Conservation (phyloP, 176 grass and related monocot species). For the Rhynchospora breviuscula region DNA sequence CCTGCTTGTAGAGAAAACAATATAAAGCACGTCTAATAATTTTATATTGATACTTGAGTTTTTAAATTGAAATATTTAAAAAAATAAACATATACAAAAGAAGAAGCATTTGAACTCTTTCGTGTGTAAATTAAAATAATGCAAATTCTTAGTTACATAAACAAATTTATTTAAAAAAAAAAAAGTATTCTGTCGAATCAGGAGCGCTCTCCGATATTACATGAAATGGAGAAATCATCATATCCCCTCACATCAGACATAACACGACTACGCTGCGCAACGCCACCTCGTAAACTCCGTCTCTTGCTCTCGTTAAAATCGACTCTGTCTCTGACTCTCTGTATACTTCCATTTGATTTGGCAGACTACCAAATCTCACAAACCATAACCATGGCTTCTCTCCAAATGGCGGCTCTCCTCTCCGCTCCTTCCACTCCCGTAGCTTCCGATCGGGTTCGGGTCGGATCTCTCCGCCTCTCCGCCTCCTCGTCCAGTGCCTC, state of each 20-base stretch:
- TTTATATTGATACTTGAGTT: too few relatives aligned
- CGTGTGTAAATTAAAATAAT: too few relatives aligned
- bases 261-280: too few relatives aligned
- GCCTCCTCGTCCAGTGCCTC: background rate
- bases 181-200: background rate
- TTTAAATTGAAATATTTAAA: too few relatives aligned
- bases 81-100: too few relatives aligned
- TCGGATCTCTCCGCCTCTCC: background rate
- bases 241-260: background rate
- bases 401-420: conserved; percentile 35
- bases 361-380: background rate
- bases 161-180: too few relatives aligned
- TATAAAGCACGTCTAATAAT: too few relatives aligned
- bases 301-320: conserved; percentile 4
- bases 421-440: conserved; percentile 23
- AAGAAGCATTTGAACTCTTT: too few relatives aligned
- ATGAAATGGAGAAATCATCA: background rate
- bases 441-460: background rate
- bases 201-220: background rate
- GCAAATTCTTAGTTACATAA: too few relatives aligned
- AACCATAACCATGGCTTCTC: conserved; percentile 4
- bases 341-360: background rate
- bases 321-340: background rate
- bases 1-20: too few relatives aligned
- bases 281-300: conserved; percentile 10